Conservation (phyloP, 1,139 yeast genomes). For the Magnusiomyces tetraspermus region DNA sequence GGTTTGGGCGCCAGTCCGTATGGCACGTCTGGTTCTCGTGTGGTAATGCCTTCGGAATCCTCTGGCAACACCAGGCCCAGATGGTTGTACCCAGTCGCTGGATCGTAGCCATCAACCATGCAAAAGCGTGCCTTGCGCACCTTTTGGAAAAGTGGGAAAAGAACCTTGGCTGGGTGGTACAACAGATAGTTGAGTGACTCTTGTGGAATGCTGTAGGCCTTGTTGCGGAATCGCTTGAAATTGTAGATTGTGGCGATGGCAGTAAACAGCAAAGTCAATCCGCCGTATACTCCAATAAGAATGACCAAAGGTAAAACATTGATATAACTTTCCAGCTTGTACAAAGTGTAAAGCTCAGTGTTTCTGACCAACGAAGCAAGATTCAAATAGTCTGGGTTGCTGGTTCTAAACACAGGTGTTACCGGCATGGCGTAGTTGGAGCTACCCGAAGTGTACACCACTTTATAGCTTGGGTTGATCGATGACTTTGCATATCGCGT, state of each 20-base stretch:
- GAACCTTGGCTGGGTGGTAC: constrained; percentile 12
- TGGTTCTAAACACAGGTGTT: constrained; percentile 12
- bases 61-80: constrained; percentile 14
- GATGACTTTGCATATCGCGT: constrained; percentile 4
- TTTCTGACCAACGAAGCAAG: constrained; percentile 9
- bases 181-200: constrained; percentile 13
- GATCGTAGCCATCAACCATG: constrained; percentile 15
- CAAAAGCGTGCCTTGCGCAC: constrained; percentile 9
- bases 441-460: constrained; percentile 5
- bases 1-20: constrained; percentile 8
- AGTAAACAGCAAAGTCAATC: constrained; percentile 5
- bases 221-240: constrained; percentile 9
- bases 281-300: constrained; percentile 10
- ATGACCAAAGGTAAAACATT: constrained; percentile 12
- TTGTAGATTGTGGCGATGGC: constrained; percentile 6
- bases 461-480: constrained; percentile 4
- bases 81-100: constrained; percentile 14
- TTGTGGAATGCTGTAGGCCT: constrained; percentile 11
- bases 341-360: constrained; percentile 3
- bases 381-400: constrained; percentile 7
- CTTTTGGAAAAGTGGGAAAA: constrained; percentile 13
- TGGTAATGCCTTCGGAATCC: constrained; percentile 11
- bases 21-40: constrained; percentile 15
- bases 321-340: constrained; percentile 10
- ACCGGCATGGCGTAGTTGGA: constrained; percentile 8